Base-by-base conservation (phyloP, 148 eudicot genomes). In the Chenopodium suecicum region DNA sequence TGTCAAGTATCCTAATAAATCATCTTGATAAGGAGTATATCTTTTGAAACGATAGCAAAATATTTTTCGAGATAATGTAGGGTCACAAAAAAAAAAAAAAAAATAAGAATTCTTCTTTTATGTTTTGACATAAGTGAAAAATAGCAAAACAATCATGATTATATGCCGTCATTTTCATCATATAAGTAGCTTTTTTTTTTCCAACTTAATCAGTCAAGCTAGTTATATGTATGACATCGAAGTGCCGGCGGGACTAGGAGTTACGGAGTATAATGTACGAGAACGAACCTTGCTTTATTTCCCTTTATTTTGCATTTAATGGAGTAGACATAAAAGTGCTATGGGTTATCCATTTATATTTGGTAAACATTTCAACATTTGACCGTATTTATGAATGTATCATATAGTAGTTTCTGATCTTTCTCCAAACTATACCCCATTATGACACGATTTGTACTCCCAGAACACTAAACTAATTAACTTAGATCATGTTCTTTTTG, bases 51-150 rank as follows among this genome's bases (percentile, higher is more conserved):
- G 27, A 72, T 72, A 19, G 54, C 75, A 72, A 44, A 72, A 72
- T 72, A 44, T 73, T 23, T 73, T 0, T 23, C 0, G 58, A 44
- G 80, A 78, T 78, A 16, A 65, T 66, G 80, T 78, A 46, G 80
- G 80, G 80, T 44, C 80, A 37, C 20, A 76, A 32, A 19, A 7
- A 13, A 14, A 0, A 4, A 31, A 37, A 6, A 31, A 29, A 29
- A 29, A 0, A 4, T 17, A 37, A 37, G 0, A 37, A 37, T 37
- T 37, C 7, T 41, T 8, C 52, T 62, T 32, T n/a, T 25, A 50
- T 9, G 54, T 78, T 46, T 25, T 46, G 37, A 64, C 34, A 78
- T 46, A 20, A 41, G 56, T 16, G 52, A 9, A 22, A 62, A 64
- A n/a, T 17, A 73, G 48, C 31, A 47, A 67, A 9, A 66, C 2